Evolutionary conservation across 2,329 filamentous ascomycete species (phyloP).

Genomic region (Aspergillus chevalieri): DNA sequence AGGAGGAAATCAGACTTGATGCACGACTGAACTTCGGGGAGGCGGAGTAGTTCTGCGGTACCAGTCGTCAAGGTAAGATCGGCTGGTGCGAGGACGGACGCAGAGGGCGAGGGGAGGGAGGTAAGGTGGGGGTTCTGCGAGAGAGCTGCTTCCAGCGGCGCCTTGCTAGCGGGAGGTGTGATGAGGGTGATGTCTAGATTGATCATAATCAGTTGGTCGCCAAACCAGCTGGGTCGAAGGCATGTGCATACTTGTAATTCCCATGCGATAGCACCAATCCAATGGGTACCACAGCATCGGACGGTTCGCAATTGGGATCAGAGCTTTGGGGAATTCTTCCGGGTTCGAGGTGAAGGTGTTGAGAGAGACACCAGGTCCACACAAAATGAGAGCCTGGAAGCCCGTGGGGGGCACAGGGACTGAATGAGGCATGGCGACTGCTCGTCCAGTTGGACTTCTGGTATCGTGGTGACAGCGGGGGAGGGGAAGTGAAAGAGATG

Average conservation of each 20-base stretch:
- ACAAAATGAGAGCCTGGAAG: conserved; percentile 45
- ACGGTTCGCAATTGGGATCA: conserved; percentile 46
- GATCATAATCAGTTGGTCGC: conserved; percentile 1
- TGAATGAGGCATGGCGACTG: conserved; percentile 23
- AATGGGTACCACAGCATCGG: conserved; percentile 47
- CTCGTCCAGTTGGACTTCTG: background rate
- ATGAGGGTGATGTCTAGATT: conserved; percentile 42
- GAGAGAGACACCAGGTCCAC: conserved; percentile 44
- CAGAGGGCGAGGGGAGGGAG: conserved; percentile 42
- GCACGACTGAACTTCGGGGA: conserved; percentile 71
- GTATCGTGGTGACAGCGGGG: background rate
- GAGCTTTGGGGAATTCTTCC: conserved; percentile 43
- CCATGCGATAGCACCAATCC: conserved; percentile 46
- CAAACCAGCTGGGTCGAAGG: background rate
- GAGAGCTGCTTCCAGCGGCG: conserved; percentile 41
- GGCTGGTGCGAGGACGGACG: conserved; percentile 71
- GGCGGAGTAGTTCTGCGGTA: conserved; percentile 78
- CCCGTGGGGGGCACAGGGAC: conserved; percentile 51
- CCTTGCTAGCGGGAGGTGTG: conserved; percentile 40
- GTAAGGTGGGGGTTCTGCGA: conserved; percentile 47
- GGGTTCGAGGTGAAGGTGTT: conserved; percentile 47
- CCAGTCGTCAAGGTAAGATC: conserved; percentile 76
- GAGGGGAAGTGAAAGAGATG: background rate
- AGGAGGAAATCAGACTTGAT: conserved; percentile 84
- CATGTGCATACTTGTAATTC: conserved; percentile 38